phyloP scores from a whole-genome alignment of 2,329 filamentous ascomycete species.

The Monosporascus sp. region DNA sequence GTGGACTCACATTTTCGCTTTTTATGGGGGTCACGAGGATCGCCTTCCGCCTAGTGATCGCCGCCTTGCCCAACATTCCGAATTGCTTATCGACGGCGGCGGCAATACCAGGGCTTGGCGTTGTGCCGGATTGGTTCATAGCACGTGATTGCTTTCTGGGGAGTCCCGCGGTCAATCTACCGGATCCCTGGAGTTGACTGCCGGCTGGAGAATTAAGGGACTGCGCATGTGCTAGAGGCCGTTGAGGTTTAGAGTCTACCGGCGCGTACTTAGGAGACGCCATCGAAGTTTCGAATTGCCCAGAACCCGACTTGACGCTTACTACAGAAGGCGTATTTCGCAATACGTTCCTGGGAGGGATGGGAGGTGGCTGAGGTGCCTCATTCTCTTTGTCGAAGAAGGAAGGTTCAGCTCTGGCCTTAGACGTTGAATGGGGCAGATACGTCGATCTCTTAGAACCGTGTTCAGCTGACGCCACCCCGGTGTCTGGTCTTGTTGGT shows the following conservation, averaged over 20 bases:
- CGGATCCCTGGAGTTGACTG: constrained; percentile 3
- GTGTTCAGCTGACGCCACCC: constrained; percentile 3
- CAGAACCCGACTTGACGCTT: constrained; percentile 3
- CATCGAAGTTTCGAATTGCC: neutral
- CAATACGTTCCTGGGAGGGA: constrained; percentile 5
- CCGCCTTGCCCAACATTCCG: constrained; percentile 4
- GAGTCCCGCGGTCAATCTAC: constrained; percentile 12
- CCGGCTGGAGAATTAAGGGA: constrained; percentile 12
- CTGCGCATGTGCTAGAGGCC: constrained; percentile 10
- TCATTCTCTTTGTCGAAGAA: constrained; percentile 10
- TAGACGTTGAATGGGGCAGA: neutral
- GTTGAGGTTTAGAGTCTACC: constrained; percentile 4
- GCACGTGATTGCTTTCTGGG: constrained; percentile 8
- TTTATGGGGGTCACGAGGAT: constrained; percentile 3
- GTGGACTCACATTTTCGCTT: constrained; percentile 21
- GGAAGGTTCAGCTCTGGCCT: neutral
- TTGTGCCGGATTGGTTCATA: constrained; percentile 3
- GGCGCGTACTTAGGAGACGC: constrained; percentile 3
- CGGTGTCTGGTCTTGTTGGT: constrained; percentile 7
- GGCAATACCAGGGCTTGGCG: constrained; percentile 10
- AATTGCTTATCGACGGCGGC: constrained; percentile 11
- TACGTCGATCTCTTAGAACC: constrained; percentile 2
- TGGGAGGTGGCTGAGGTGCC: constrained; percentile 2
- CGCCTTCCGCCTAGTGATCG: constrained; percentile 8
- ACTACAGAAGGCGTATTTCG: constrained; percentile 9